phyloP scores from a whole-genome alignment of 2,329 filamentous ascomycete species.

The Fusarium chlamydosporum region DNA sequence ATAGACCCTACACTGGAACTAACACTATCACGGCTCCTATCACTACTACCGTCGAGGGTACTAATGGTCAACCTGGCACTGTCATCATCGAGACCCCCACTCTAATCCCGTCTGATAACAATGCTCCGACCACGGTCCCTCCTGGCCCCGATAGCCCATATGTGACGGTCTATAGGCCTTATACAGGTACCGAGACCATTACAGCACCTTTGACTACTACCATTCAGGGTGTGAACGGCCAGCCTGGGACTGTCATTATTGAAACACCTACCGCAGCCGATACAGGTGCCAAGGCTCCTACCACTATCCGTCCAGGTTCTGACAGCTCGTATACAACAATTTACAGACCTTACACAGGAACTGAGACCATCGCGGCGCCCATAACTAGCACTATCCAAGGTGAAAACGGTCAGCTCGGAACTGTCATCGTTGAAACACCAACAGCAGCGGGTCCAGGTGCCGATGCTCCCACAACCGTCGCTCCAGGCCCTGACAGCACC shows the following conservation, averaged over 20 bases:
- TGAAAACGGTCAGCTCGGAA: conserved; percentile 19
- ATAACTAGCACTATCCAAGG: conserved; percentile 30
- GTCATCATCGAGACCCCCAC: background rate
- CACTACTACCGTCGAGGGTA: background rate
- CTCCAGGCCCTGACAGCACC: conserved; percentile 14
- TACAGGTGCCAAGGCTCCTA: background rate
- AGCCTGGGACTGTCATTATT: conserved; percentile 27
- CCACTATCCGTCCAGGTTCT: conserved; percentile 18
- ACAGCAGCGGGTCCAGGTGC: background rate
- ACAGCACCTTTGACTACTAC: conserved; percentile 30
- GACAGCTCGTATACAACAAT: conserved; percentile 23
- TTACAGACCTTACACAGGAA: conserved; percentile 18
- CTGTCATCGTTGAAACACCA: conserved; percentile 30
- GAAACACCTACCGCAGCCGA: conserved; percentile 18
- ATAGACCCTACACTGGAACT: background rate
- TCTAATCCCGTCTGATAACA: too few relatives aligned
- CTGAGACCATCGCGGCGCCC: conserved; percentile 19
- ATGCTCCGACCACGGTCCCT: background rate
- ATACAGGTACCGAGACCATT: conserved; percentile 21
- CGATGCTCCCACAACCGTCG: conserved; percentile 10
- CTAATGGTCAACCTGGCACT: background rate
- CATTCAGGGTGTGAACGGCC: conserved; percentile 18
- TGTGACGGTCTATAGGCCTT: conserved; percentile 19
- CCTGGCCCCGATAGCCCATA: conserved; percentile 7
- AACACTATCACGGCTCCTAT: background rate